Evolutionary conservation across 768 basidiomycete species (phyloP), one percentile per base, ranked within the genome.

Genomic region (Lactifluus pinguis): DNA sequence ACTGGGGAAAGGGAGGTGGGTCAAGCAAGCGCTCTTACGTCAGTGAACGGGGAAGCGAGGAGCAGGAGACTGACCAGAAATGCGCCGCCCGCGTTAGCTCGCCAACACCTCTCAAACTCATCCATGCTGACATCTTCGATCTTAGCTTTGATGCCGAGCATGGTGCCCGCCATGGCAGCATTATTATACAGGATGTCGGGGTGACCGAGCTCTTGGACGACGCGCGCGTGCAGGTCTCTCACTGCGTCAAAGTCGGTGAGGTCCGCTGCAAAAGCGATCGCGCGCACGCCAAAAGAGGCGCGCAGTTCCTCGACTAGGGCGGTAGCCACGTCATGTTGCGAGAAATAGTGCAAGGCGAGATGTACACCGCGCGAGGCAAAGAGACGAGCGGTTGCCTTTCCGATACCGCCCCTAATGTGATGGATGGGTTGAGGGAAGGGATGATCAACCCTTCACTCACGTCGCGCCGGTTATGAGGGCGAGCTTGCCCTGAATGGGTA

Each of bases 131-230:
- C 65, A 57, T 75, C 72, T 61, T 77, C 71, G 19, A 83, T 79
- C 61, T 81, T 72, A 0, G 79, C 80, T 0, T 70, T 66, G 8
- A 74, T 75, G 0, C 80, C 81, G 32, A 80, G 76, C 21, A 67
- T 69, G 6, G 68, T 74, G 9, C 74, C 74, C 0, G 77, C 73
- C 0, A 72, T 71, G 9, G 80, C 81, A 45, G 79, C 74, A 61
- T 83, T 83, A 64, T 77, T 79, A 67, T 79, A 81, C 39, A 82
- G 62, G 54, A 82, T 75, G 64, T 81, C 79, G 0, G 79, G 78
- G 56, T 79, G 71, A 0, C 81, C 81, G 49, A 83, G 69, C 6
- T 68, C 61, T 19, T 68, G 67, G 17, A 80, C 76, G 36, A 83
- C 77, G 17, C 74, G 71, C 13, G 69, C 68, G 62, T 81, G 72